Evolutionary conservation across 2,329 filamentous ascomycete species (phyloP).

Genomic region (Periconia sp.): DNA sequence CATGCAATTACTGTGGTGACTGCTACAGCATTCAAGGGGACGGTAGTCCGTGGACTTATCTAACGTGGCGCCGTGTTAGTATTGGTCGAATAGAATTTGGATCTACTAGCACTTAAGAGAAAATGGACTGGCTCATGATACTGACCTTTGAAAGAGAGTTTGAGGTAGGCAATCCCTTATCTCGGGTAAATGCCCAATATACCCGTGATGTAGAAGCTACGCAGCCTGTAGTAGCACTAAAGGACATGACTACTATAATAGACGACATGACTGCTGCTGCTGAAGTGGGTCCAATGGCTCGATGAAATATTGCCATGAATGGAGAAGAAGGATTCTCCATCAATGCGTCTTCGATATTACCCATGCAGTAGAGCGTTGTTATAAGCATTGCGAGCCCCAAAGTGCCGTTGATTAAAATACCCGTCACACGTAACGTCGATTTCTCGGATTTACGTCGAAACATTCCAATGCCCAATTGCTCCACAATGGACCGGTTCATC

Average conservation of each 20-base stretch:
- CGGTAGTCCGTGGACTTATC: neutral
- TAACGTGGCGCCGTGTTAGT: neutral
- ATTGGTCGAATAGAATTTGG: neutral
- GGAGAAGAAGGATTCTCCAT: constrained; percentile 20
- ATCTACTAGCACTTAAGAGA: too few species aligned
- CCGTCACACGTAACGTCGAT: constrained; percentile 38
- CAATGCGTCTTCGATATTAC: constrained; percentile 30
- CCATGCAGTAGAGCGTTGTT: constrained; percentile 37
- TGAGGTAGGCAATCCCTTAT: constrained; percentile 38
- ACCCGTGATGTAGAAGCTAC: constrained; percentile 38
- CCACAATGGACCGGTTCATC: too few species aligned
- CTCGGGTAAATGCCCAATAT: constrained; percentile 44
- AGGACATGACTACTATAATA: constrained; percentile 24
- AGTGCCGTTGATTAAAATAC: constrained; percentile 32
- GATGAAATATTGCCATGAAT: constrained; percentile 51
- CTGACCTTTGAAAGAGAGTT: constrained; percentile 24
- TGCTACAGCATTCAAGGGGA: constrained; percentile 33
- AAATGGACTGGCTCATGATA: neutral
- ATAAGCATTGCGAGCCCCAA: constrained; percentile 38
- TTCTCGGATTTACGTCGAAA: too few species aligned
- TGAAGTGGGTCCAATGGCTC: constrained; percentile 10
- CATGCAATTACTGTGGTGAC: constrained; percentile 37
- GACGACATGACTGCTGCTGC: constrained; percentile 51
- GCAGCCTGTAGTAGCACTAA: constrained; percentile 34
- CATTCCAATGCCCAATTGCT: too few species aligned